Evolutionary conservation across 179 eudicot species (phyloP).

Genomic region (Nepenthes alata): DNA sequence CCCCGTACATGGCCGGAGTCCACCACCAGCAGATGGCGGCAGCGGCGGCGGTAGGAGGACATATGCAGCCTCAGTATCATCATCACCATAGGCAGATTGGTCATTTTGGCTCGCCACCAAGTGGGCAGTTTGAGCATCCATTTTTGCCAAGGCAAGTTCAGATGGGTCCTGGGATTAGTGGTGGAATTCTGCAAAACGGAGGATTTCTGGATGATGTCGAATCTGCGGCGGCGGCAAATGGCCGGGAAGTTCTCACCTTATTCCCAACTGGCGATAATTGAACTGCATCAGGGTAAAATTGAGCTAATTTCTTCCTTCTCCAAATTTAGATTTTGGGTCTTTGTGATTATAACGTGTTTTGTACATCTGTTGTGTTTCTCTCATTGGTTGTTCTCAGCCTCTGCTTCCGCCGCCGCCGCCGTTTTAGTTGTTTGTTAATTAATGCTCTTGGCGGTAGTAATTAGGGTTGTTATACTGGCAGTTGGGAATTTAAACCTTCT

Average conservation of each 20-base stretch:
- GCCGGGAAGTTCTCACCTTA: conserved; percentile 68
- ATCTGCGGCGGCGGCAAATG: conserved; percentile 33
- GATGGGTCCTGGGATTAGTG: conserved; percentile 28
- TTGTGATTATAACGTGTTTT: background rate
- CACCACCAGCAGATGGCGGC: conserved; percentile 52
- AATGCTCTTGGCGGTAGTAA: background rate
- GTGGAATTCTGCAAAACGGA: conserved; percentile 10
- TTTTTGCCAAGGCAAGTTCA: conserved; percentile 52
- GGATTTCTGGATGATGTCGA: conserved; percentile 73
- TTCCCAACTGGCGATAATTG: conserved; percentile 73
- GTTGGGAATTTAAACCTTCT: background rate
- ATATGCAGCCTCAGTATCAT: conserved; percentile 23
- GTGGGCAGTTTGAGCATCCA: conserved; percentile 49
- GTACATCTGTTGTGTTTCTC: conserved; percentile 4
- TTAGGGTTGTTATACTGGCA: too few relatives aligned
- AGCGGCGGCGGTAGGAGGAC: conserved; percentile 20
- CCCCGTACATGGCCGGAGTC: conserved; percentile 39
- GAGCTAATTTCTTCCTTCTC: background rate
- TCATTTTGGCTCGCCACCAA: conserved; percentile 29
- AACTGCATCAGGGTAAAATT: conserved; percentile 10
- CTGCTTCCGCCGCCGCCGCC: background rate
- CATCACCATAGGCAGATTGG: conserved; percentile 37
- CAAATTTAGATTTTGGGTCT: conserved; percentile 10
- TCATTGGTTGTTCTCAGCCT: background rate
- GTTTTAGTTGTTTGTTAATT: conserved; percentile 13